These are phyloP conservation scores for Penicillium olsonii DNA, from an alignment of 2,329 filamentous ascomycete species.

Conservation along the genomic window DNA sequence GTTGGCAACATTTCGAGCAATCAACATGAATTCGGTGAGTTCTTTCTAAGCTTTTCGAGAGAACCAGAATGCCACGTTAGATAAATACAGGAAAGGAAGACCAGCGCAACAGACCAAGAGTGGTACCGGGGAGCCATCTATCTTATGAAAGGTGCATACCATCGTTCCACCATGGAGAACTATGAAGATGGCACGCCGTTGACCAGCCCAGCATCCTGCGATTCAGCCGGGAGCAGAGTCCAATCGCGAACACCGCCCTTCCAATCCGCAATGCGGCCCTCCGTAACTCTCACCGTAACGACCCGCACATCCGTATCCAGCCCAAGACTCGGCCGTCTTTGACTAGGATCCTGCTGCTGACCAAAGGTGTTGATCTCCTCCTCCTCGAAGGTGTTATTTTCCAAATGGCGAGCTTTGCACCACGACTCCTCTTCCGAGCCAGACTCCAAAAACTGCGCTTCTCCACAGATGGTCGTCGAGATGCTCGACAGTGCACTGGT, in stretches of 20 bases:
- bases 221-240: conserved; percentile 43
- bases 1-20: no score
- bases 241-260: conserved; percentile 92
- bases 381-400: conserved; percentile 83
- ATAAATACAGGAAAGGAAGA: no score
- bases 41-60: no score
- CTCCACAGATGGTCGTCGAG: conserved; percentile 90
- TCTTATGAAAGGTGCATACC: neutral
- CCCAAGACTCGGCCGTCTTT: conserved; percentile 58
- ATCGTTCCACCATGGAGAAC: conserved; percentile 5
- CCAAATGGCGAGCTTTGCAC: conserved; percentile 80
- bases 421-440: conserved; percentile 82
- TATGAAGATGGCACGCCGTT: conserved; percentile 31
- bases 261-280: conserved; percentile 89
- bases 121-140: neutral
- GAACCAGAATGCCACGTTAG: no score
- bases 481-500: conserved; percentile 84
- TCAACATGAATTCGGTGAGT: no score
- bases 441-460: conserved; percentile 69
- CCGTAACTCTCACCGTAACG: conserved; percentile 79
- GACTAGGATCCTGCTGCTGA: conserved; percentile 32
- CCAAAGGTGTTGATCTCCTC: conserved; percentile 52
- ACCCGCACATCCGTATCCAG: conserved; percentile 78
- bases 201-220: conserved; percentile 23
- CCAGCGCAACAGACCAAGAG: no score